Conservation (phyloP, 148 eudicot genomes). For the Dysphania ambrosioides region DNA sequence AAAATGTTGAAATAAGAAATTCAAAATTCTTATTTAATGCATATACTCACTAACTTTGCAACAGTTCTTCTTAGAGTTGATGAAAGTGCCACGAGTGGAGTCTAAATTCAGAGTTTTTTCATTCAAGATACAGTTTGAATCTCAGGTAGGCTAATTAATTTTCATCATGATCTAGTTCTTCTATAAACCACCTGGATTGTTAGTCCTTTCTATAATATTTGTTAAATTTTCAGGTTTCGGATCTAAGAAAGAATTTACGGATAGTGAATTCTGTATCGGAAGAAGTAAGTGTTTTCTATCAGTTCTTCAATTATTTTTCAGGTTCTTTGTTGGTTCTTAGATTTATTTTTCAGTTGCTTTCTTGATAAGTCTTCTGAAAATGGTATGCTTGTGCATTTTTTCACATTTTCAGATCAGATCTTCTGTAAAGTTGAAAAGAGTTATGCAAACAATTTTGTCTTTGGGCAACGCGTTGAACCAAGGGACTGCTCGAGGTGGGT, state of each 20-base stretch:
- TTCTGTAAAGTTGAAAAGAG: constrained; percentile 75
- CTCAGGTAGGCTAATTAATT: constrained; percentile 57
- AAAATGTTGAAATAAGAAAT: background rate
- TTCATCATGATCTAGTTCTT: constrained; percentile 1
- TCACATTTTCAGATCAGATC: constrained; percentile 64
- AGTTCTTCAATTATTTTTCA: background rate
- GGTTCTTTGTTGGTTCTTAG: too few species aligned
- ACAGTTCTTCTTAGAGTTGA: constrained; percentile 89
- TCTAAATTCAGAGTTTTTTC: constrained; percentile 88
- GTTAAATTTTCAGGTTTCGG: constrained; percentile 50
- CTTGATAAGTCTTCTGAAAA: background rate
- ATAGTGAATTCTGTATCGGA: constrained; percentile 72
- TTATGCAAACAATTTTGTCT: constrained; percentile 93
- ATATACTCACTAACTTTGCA: constrained; percentile 14
- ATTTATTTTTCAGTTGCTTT: constrained; percentile 2
- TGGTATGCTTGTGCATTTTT: background rate
- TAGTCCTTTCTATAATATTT: background rate
- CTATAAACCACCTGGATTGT: background rate
- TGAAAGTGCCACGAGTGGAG: constrained; percentile 90
- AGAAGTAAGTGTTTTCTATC: constrained; percentile 48
- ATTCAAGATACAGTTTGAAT: constrained; percentile 72
- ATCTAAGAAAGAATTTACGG: constrained; percentile 60
- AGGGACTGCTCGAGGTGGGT: constrained; percentile 90
- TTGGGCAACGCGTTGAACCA: constrained; percentile 97
- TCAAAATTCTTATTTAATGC: background rate